phyloP scores from a whole-genome alignment of 495 filamentous ascomycete genomes.

The Neurospora africana region DNA sequence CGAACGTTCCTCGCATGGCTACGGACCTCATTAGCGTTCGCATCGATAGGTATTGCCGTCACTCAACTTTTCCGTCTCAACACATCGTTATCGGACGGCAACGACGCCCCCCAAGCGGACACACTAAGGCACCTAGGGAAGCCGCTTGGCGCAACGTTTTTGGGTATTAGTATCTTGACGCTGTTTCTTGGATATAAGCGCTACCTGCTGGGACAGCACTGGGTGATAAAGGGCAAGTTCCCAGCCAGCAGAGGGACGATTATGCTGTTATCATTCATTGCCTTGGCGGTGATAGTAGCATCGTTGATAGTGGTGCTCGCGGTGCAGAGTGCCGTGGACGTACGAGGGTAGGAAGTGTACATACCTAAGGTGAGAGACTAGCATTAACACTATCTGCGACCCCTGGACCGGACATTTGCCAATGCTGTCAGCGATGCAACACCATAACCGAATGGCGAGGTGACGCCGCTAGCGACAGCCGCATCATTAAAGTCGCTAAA shows the following conservation, averaged over 20 bases:
- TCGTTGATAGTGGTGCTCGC: constrained; percentile 61
- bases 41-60: constrained; percentile 89
- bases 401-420: neutral
- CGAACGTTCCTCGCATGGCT: constrained; percentile 97
- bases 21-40: constrained; percentile 89
- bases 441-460: neutral
- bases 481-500: neutral
- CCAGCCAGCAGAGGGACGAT: constrained; percentile 85
- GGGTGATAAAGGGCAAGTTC: constrained; percentile 89
- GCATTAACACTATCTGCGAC: too few species aligned
- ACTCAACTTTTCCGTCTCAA: constrained; percentile 95
- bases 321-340: constrained; percentile 38
- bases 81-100: constrained; percentile 41
- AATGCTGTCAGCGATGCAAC: neutral
- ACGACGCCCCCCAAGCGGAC: constrained; percentile 14
- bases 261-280: constrained; percentile 60
- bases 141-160: constrained; percentile 86
- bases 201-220: constrained; percentile 59
- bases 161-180: constrained; percentile 76
- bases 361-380: neutral
- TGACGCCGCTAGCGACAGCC: neutral
- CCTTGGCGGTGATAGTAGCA: constrained; percentile 58
- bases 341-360: neutral
- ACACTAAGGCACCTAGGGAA: constrained; percentile 74
- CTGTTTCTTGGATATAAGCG: constrained; percentile 67